Evolutionary conservation across 1,139 yeast genomes (phyloP).

Genomic region (Kodamaea plutei): DNA sequence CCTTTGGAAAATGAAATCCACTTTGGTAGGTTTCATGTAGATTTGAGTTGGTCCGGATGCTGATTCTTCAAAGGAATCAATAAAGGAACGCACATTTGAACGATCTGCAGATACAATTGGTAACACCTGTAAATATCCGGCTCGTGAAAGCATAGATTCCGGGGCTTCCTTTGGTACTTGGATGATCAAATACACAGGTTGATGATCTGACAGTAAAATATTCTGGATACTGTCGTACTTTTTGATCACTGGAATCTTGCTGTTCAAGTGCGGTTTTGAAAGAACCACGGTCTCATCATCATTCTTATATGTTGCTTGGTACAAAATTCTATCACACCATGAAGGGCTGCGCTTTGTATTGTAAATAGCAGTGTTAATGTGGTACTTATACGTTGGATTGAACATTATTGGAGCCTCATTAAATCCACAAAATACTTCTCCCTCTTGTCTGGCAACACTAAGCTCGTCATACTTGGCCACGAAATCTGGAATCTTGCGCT

Average conservation of each 20-base stretch:
- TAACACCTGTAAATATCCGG: slow-evolving; percentile 41
- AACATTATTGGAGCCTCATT: slow-evolving; percentile 59
- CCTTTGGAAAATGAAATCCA: slow-evolving; percentile 30
- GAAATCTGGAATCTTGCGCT: slow-evolving; percentile 18
- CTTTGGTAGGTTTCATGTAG: slow-evolving; percentile 40
- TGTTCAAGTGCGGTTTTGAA: slow-evolving; percentile 1
- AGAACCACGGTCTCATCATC: slow-evolving; percentile 3
- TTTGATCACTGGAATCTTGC: slow-evolving; percentile 23
- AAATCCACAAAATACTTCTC: slow-evolving; percentile 56
- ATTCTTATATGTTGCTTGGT: slow-evolving; percentile 42
- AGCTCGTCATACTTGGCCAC: slow-evolving; percentile 57
- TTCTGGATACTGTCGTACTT: slow-evolving; percentile 39
- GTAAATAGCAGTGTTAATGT: slow-evolving; percentile 47
- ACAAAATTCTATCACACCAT: slow-evolving; percentile 86
- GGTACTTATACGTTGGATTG: slow-evolving; percentile 74
- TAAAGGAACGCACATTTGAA: slow-evolving; percentile 10
- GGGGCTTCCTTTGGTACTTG: slow-evolving; percentile 44
- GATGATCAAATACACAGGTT: slow-evolving; percentile 41
- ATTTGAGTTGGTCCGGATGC: slow-evolving; percentile 43
- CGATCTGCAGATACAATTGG: slow-evolving; percentile 23
- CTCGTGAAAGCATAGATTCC: slow-evolving; percentile 31
- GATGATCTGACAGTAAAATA: slow-evolving; percentile 39
- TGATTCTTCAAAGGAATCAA: slow-evolving; percentile 15
- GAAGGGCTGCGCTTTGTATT: slow-evolving; percentile 66
- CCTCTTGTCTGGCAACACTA: slow-evolving; percentile 35